Evolutionary conservation across 352 stramenopile genomes (phyloP).

Genomic region (Pythium rhizo-oryzae): DNA sequence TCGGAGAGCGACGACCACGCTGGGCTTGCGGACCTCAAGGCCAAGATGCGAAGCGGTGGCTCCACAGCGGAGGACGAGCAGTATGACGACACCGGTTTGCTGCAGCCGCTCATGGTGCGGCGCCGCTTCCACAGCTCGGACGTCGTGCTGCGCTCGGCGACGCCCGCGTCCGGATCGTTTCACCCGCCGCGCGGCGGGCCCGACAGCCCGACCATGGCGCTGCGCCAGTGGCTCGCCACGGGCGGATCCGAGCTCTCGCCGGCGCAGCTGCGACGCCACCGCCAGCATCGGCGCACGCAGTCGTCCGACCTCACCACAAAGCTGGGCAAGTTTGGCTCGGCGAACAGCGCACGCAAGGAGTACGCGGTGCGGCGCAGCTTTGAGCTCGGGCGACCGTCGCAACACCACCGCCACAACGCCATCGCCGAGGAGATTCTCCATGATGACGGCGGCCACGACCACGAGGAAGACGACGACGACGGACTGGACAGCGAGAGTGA

Average conservation of each 20-base stretch:
- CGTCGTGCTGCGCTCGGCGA: conserved; percentile 39
- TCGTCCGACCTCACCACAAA: conserved; percentile 11
- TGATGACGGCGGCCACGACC: conserved; percentile 5
- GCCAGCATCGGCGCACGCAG: conserved; percentile 26
- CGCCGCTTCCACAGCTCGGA: conserved; percentile 68
- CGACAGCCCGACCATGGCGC: conserved; percentile 30
- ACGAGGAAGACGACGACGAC: conserved; percentile 2
- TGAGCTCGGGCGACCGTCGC: background rate
- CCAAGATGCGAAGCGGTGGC: conserved; percentile 2
- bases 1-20: conserved; percentile 4
- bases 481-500: conserved; percentile 3
- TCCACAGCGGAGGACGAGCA: background rate
- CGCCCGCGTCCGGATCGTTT: conserved; percentile 2
- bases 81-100: background rate
- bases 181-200: conserved; percentile 2
- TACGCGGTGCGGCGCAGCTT: conserved; percentile 10
- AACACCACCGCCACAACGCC: conserved; percentile 14
- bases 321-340: background rate
- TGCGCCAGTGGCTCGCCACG: conserved; percentile 31
- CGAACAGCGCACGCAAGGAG: background rate
- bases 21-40: background rate
- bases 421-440: conserved; percentile 25
- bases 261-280: conserved; percentile 25
- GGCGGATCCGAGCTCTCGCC: conserved; percentile 18
- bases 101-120: conserved; percentile 28